These are phyloP conservation scores for Torulaspora microellipsoides DNA, from an alignment of 805 yeast genomes.

Conservation along the genomic window DNA sequence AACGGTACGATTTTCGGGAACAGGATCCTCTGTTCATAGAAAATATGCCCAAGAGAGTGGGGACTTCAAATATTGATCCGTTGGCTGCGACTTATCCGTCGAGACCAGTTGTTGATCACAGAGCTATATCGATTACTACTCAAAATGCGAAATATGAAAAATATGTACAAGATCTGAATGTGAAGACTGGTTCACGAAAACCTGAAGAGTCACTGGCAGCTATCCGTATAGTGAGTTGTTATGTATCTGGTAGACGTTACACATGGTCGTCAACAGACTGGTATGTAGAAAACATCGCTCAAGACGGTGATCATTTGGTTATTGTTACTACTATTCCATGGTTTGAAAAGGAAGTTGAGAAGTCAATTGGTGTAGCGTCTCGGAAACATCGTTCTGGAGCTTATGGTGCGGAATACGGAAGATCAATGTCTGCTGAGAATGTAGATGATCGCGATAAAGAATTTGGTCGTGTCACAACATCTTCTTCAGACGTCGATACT, in stretches of 20 bases:
- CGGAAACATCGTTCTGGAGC: slow-evolving; percentile 2
- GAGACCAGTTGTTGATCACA: slow-evolving; percentile 29
- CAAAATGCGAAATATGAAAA: slow-evolving; percentile 18
- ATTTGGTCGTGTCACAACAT: slow-evolving; percentile 2
- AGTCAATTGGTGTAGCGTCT: slow-evolving; percentile 6
- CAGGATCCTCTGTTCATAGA: slow-evolving; percentile 23
- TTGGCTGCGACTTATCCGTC: slow-evolving; percentile 32
- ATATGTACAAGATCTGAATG: slow-evolving; percentile 10
- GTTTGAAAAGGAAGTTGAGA: slow-evolving; percentile 24
- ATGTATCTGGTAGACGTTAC: slow-evolving; percentile 59
- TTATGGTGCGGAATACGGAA: slow-evolving; percentile 5
- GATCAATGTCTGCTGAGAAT: slow-evolving; percentile 1
- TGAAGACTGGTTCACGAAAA: slow-evolving; percentile 4
- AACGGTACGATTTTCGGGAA: slow-evolving; percentile 31
- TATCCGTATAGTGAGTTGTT: slow-evolving; percentile 44
- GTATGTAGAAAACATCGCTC: slow-evolving; percentile 50
- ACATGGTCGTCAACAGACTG: slow-evolving; percentile 77
- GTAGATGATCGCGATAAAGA: slow-evolving; percentile 6
- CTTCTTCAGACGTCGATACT: slow-evolving; percentile 6
- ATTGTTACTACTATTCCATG: slow-evolving; percentile 50
- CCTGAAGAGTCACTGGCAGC: slow-evolving; percentile 8
- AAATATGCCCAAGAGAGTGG: slow-evolving; percentile 6
- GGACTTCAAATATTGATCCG: slow-evolving; percentile 16
- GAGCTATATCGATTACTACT: slow-evolving; percentile 28
- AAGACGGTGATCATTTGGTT: slow-evolving; percentile 61